Conservation (phyloP, 1,284 basidiomycete genomes). For the Trametes hirsuta region DNA sequence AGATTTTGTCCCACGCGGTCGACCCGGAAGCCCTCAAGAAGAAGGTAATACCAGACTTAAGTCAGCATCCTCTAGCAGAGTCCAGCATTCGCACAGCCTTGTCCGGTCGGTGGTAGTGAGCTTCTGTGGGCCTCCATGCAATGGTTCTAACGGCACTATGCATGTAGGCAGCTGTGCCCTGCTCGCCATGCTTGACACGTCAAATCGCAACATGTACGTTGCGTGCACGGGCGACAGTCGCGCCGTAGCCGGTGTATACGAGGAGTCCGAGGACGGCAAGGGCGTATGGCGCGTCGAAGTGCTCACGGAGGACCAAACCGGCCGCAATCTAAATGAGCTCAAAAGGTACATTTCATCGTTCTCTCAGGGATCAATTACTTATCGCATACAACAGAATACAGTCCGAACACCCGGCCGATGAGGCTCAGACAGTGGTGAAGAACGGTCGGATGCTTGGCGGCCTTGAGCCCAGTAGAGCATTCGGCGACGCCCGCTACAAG, state of each 20-base stretch:
- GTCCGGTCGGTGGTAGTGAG: conserved; percentile 48
- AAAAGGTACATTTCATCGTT: conserved; percentile 50
- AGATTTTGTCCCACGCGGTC: conserved; percentile 65
- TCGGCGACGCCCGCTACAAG: conserved; percentile 96
- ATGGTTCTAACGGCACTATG: conserved; percentile 6
- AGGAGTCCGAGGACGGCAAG: conserved; percentile 58
- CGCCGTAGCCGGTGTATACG: conserved; percentile 95
- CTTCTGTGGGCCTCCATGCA: neutral
- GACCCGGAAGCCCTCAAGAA: conserved; percentile 50
- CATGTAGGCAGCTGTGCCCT: conserved; percentile 84
- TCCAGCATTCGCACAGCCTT: conserved; percentile 80
- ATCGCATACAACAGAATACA: conserved; percentile 61
- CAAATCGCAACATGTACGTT: conserved; percentile 81
- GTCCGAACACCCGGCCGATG: conserved; percentile 86
- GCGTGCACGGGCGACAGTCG: conserved; percentile 95
- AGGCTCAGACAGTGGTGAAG: conserved; percentile 81
- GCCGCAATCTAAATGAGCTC: conserved; percentile 84
- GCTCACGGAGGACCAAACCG: conserved; percentile 94
- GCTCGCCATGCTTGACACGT: conserved; percentile 84
- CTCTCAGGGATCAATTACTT: neutral
- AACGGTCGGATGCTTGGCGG: conserved; percentile 91
- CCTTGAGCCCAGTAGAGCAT: conserved; percentile 92
- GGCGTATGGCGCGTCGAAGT: conserved; percentile 89
- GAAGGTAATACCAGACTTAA: conserved; percentile 66
- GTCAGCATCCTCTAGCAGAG: conserved; percentile 68